These are phyloP conservation scores for Fragilaria crotonensis DNA, from an alignment of 108 stramenopile genomes.

Conservation along the genomic window DNA sequence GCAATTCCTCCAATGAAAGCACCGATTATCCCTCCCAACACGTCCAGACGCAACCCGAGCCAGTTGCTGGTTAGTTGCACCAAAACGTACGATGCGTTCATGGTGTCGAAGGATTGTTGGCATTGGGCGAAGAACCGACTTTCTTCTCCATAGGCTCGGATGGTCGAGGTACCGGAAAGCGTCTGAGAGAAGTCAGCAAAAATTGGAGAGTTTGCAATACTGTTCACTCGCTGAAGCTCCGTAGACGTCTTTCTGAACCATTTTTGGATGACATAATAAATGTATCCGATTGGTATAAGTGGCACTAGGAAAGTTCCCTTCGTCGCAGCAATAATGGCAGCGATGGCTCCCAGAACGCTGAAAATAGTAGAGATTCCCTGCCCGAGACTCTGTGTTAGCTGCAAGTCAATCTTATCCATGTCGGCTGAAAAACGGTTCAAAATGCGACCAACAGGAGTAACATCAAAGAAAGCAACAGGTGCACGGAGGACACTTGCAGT, in stretches of 20 bases:
- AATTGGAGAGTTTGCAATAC: slow-evolving; percentile 76
- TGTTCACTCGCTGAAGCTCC: slow-evolving; percentile 62
- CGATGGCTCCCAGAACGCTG: slow-evolving; percentile 68
- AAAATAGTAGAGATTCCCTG: slow-evolving; percentile 70
- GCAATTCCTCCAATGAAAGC: slow-evolving; percentile 72
- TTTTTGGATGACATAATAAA: slow-evolving; percentile 72
- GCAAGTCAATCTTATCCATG: slow-evolving; percentile 90
- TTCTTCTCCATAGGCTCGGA: slow-evolving; percentile 86
- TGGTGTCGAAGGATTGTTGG: slow-evolving; percentile 65
- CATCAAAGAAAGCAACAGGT: slow-evolving; percentile 92
- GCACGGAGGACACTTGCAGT: slow-evolving; percentile 74
- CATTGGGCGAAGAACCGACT: slow-evolving; percentile 65
- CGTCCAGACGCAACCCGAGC: slow-evolving; percentile 89
- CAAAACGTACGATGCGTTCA: slow-evolving; percentile 75
- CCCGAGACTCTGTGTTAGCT: slow-evolving; percentile 73
- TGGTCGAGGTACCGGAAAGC: slow-evolving; percentile 87
- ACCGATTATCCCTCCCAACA: slow-evolving; percentile 76
- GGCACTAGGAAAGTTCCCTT: slow-evolving; percentile 74
- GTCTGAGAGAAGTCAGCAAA: slow-evolving; percentile 88
- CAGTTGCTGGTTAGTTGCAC: slow-evolving; percentile 75
- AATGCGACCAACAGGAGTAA: slow-evolving; percentile 94
- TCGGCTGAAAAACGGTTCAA: slow-evolving; percentile 96
- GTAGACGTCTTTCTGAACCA: slow-evolving; percentile 86
- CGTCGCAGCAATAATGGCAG: slow-evolving; percentile 70
- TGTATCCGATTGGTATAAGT: slow-evolving; percentile 62